Evolutionary conservation across 2,329 filamentous ascomycete genomes (phyloP).

Genomic region (Aschersonia sp.): DNA sequence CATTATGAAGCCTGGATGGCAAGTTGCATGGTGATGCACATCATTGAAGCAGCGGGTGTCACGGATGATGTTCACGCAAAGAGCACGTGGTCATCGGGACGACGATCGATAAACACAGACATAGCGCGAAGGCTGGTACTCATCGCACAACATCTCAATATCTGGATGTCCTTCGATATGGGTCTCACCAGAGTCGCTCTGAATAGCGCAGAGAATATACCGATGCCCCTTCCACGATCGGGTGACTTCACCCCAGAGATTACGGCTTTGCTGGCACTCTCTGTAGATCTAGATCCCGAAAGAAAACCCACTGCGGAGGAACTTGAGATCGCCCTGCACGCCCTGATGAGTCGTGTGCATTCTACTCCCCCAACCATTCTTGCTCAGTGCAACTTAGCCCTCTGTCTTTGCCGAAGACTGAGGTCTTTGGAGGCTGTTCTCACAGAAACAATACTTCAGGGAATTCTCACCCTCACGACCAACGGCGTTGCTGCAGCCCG

Average conservation of each 20-base stretch:
- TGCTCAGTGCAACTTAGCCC: constrained; percentile 37
- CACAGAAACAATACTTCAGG: constrained; percentile 24
- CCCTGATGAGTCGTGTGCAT: constrained; percentile 24
- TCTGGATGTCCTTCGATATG: constrained; percentile 44
- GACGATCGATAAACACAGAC: constrained; percentile 15
- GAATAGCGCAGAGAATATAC: constrained; percentile 25
- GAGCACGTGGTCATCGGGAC: constrained; percentile 11
- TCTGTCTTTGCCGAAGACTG: constrained; percentile 39
- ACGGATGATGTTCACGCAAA: constrained; percentile 20
- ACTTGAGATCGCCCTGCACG: constrained; percentile 25
- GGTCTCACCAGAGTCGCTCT: constrained; percentile 36
- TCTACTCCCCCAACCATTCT: constrained; percentile 26
- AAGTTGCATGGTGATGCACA: constrained; percentile 41
- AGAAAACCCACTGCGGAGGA: constrained; percentile 23
- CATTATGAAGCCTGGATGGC: constrained; percentile 43
- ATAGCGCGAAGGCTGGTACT: constrained; percentile 27
- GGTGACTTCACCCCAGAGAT: constrained; percentile 31
- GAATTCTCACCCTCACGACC: constrained; percentile 29
- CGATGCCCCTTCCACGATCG: constrained; percentile 20
- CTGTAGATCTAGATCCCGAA: constrained; percentile 38
- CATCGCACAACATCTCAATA: constrained; percentile 41
- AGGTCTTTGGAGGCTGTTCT: constrained; percentile 33
- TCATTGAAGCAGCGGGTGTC: constrained; percentile 37
- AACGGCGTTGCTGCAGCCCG: constrained; percentile 31
- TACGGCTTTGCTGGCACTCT: constrained; percentile 35